A percentile compares a stretch with the other conserved stretches of the same genome.
phyloP scores from a whole-genome alignment of 306 rosid species.

The Quercus bicolor region DNA sequence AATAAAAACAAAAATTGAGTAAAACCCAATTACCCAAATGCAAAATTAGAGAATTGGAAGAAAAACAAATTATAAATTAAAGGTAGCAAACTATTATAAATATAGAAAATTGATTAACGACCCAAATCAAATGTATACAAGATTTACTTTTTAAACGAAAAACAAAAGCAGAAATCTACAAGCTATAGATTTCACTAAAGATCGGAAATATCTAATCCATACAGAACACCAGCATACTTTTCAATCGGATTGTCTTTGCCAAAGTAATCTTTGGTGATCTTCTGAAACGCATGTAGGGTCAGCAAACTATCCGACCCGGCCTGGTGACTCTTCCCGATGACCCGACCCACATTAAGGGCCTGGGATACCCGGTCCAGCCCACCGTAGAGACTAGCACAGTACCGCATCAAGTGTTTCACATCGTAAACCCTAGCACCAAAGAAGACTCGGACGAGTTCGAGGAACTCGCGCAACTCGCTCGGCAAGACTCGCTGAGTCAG shows the following conservation, averaged over 20 bases:
- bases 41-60: too few relatives aligned
- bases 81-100: conserved; percentile 5
- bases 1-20: neutral
- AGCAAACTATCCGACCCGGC: conserved; percentile 79
- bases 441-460: conserved; percentile 34
- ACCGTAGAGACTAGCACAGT: conserved; percentile 43
- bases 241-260: conserved; percentile 13
- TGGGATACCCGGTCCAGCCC: conserved; percentile 53
- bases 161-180: conserved; percentile 14
- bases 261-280: conserved; percentile 38
- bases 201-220: conserved; percentile 47
- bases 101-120: neutral
- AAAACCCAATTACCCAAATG: neutral
- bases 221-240: conserved; percentile 49
- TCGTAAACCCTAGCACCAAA: conserved; percentile 59
- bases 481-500: conserved; percentile 49
- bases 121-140: conserved; percentile 25
- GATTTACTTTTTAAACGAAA: conserved; percentile 3
- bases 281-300: conserved; percentile 48
- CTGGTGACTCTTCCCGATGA: conserved; percentile 53
- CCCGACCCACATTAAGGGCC: conserved; percentile 37
- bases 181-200: neutral
- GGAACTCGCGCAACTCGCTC: conserved; percentile 28
- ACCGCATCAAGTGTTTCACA: conserved; percentile 57
- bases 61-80: neutral